These are phyloP conservation scores for Anaeramoeba flamelloides DNA, from an alignment of 78 protist species.

Conservation along the genomic window DNA sequence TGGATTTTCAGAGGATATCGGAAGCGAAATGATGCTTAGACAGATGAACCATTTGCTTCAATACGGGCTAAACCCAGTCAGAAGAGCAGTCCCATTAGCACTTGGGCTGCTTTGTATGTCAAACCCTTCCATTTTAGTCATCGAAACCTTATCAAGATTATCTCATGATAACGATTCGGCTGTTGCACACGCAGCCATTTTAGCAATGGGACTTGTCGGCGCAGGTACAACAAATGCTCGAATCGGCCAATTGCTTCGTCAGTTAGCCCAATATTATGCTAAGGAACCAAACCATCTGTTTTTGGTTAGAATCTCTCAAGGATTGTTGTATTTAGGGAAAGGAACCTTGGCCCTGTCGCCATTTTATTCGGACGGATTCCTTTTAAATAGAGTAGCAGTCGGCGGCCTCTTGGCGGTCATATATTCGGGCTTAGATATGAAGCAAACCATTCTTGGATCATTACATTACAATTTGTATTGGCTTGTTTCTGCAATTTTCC, in stretches of 20 bases:
- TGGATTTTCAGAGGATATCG: slow-evolving; percentile 88
- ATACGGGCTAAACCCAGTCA: slow-evolving; percentile 8
- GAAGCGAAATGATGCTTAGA: slow-evolving; percentile 76
- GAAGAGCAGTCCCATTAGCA: slow-evolving; percentile 80
- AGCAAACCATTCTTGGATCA: too few species aligned
- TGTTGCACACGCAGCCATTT: slow-evolving; percentile 14
- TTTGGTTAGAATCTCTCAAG: slow-evolving; percentile 60
- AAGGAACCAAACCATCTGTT: slow-evolving; percentile 35
- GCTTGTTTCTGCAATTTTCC: slow-evolving; percentile 51
- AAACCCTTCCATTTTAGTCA: slow-evolving; percentile 39
- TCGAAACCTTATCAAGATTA: slow-evolving; percentile 41
- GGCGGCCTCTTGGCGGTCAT: slow-evolving; percentile 25
- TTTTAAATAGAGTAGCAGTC: slow-evolving; percentile 48
- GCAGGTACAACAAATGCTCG: slow-evolving; percentile 92
- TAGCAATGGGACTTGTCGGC: slow-evolving; percentile 53
- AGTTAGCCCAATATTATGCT: slow-evolving; percentile 60
- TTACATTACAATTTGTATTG: slow-evolving; percentile 66
- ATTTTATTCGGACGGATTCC: slow-evolving; percentile 53
- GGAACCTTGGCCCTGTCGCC: slow-evolving; percentile 74
- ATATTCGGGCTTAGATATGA: too few species aligned
- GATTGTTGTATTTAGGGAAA: slow-evolving; percentile 84
- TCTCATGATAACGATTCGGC: slow-evolving; percentile 74
- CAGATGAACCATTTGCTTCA: slow-evolving; percentile 65
- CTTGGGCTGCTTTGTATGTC: slow-evolving; percentile 63
- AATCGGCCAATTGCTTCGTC: slow-evolving; percentile 60